Base-by-base conservation (phyloP, 768 basidiomycete species). In the Cantharellus anzutake region DNA sequence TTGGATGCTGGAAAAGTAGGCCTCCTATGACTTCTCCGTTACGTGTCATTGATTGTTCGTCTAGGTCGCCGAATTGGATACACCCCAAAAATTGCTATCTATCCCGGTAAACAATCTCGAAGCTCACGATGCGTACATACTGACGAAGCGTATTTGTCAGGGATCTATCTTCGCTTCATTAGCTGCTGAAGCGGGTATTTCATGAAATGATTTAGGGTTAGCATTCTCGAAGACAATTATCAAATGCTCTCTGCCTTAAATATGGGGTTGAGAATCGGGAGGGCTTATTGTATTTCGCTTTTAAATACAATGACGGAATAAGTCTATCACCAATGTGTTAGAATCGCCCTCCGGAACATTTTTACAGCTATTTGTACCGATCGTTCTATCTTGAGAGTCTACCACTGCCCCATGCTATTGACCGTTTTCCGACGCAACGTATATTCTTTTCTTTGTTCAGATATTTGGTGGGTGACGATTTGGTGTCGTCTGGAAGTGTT, bases 31-130 rank as follows among this genome's bases (percentile, higher is more conserved):
- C 35, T 60, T 37, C 5, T 57, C 35, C 56, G 39, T 16, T 40
- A 57, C 41, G 16, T 40, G 11, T 11, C 11, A 35, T 62, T 42
- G 14, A 42, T 29, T 35, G 4, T 41, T 35, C 39, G 62, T 7
- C 38, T 67, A 79, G 75, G 75, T 90, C 5, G 78, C 80, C n/a
- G 91, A 96, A 70, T 83, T 82, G 65, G 88, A 92, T 64, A 70
- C 78, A 1, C 92, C 92, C 2, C 68, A 73, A 52, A 73, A 66
- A 37, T 71, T 94, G 60, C 71, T 94, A 41, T 73, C 73, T n/a
- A 76, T 81, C 59, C 70, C 72, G 60, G 70, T 63, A 51, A 44
- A 60, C 37, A 14, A 34, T 40, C 14, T 20, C 78, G 20, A 29
- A 29, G 20, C 20, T 29, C 20, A 29, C 20, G 20, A 29, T 29